phyloP scores from a whole-genome alignment of 2,329 filamentous ascomycete species.

The Proliferodiscus dingleyae region DNA sequence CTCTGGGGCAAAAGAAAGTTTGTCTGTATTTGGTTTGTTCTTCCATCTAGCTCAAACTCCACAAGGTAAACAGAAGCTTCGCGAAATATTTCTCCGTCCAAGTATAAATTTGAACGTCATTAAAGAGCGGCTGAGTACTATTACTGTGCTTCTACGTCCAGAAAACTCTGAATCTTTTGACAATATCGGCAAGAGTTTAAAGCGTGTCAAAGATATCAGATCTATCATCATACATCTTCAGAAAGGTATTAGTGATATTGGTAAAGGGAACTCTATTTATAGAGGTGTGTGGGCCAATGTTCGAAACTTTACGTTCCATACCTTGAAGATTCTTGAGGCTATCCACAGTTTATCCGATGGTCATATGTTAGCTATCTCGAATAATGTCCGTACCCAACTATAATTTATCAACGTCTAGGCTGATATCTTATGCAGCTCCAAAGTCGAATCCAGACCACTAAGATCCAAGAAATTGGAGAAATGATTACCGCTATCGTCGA shows the following conservation, averaged over 20 bases:
- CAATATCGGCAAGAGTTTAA: constrained; percentile 56
- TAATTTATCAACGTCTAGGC: not conserved
- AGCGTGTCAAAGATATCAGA: constrained; percentile 71
- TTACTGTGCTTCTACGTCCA: constrained; percentile 60
- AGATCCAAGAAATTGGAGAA: constrained; percentile 62
- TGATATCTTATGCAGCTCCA: constrained; percentile 42
- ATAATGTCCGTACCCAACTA: constrained; percentile 40
- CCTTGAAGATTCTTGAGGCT: constrained; percentile 63
- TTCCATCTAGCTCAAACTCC: constrained; percentile 68
- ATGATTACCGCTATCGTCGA: constrained; percentile 72
- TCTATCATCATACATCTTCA: constrained; percentile 63
- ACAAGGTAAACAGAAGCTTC: constrained; percentile 69
- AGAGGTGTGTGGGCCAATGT: constrained; percentile 71
- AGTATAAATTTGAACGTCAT: constrained; percentile 65
- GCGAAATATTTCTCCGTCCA: constrained; percentile 78
- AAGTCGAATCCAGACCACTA: constrained; percentile 51
- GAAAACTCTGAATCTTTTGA: constrained; percentile 58
- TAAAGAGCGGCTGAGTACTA: constrained; percentile 63
- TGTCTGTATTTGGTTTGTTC: constrained; percentile 82
- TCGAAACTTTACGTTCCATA: constrained; percentile 63
- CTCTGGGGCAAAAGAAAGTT: constrained; percentile 68
- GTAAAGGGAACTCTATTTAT: constrained; percentile 42
- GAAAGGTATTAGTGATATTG: constrained; percentile 64
- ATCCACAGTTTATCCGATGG: constrained; percentile 53
- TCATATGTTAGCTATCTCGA: constrained; percentile 46